phyloP scores from a whole-genome alignment of 2,329 filamentous ascomycete genomes.

The Cytospora schulzeri region DNA sequence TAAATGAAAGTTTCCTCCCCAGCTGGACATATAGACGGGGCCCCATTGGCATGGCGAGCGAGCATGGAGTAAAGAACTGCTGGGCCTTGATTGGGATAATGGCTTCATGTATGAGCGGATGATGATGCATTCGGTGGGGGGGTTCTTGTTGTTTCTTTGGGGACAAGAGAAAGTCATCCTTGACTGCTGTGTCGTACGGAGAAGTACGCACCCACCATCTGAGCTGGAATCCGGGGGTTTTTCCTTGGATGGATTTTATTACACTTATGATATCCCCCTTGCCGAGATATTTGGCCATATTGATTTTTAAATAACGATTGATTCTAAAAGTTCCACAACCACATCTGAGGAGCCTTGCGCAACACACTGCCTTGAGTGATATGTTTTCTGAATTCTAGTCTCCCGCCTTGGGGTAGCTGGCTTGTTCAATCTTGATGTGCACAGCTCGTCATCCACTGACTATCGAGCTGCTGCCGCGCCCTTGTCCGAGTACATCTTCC shows the following conservation, averaged over 20 bases:
- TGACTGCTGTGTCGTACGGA: neutral
- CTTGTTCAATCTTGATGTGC: too few relatives aligned
- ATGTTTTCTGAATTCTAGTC: too few relatives aligned
- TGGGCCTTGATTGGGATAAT: neutral
- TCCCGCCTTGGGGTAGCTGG: too few relatives aligned
- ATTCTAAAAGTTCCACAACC: neutral
- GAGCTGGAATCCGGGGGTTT: neutral
- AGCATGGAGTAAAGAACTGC: neutral
- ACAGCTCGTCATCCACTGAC: too few relatives aligned
- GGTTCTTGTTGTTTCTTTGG: neutral
- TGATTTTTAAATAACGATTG: neutral
- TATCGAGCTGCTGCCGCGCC: too few relatives aligned
- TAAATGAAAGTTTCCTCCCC: neutral
- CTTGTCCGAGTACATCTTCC: neutral
- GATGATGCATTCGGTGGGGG: neutral
- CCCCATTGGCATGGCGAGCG: neutral
- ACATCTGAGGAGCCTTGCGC: neutral
- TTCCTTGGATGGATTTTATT: neutral
- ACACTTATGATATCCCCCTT: conserved; percentile 1
- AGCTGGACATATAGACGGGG: neutral
- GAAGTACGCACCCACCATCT: neutral
- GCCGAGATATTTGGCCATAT: neutral
- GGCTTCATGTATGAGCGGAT: neutral
- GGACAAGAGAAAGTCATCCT: neutral
- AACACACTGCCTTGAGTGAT: neutral